Percentiles rank a stretch among this genome's conserved stretches.
Conservation (phyloP, 306 rosid genomes). For the Cyclanthera cordifolia region DNA sequence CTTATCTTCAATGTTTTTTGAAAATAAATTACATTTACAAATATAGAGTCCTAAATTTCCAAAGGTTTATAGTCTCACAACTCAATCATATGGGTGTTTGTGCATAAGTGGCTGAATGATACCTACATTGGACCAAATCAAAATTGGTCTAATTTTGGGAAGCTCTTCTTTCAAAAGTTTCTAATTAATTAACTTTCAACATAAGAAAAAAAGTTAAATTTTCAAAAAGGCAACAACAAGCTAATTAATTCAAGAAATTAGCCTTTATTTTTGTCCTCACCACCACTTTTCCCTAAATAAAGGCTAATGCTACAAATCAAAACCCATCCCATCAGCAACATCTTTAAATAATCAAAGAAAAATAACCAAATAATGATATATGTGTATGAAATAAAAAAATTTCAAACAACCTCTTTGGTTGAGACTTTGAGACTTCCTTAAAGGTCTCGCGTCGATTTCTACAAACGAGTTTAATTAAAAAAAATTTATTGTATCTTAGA, state of each 20-base stretch:
- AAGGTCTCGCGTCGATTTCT: too few species aligned
- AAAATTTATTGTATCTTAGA: too few species aligned
- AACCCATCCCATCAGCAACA: constrained; percentile 4
- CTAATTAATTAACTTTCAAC: neutral
- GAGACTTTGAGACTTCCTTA: too few species aligned
- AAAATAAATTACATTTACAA: too few species aligned
- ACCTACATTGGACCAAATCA: constrained; percentile 10
- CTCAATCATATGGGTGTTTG: neutral
- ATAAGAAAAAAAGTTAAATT: neutral
- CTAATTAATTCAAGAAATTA: neutral
- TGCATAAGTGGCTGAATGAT: neutral
- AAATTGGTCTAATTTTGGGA: constrained; percentile 3
- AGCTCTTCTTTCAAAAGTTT: constrained; percentile 3
- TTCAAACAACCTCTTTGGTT: too few species aligned
- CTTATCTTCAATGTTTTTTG: too few species aligned
- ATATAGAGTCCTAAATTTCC: neutral
- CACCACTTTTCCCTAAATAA: neutral
- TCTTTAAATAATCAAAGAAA: neutral
- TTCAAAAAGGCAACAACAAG: neutral
- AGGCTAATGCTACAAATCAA: neutral
- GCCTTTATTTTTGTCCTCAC: neutral
- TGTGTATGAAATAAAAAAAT: too few species aligned
- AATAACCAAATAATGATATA: neutral
- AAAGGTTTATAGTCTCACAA: neutral
- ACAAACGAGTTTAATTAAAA: too few species aligned